A percentile compares a stretch with the other conserved stretches of the same genome.
These are phyloP conservation scores for Miscanthus lutarioriparius DNA, from an alignment of 176 grass and related monocot genomes.

Conservation along the genomic window DNA sequence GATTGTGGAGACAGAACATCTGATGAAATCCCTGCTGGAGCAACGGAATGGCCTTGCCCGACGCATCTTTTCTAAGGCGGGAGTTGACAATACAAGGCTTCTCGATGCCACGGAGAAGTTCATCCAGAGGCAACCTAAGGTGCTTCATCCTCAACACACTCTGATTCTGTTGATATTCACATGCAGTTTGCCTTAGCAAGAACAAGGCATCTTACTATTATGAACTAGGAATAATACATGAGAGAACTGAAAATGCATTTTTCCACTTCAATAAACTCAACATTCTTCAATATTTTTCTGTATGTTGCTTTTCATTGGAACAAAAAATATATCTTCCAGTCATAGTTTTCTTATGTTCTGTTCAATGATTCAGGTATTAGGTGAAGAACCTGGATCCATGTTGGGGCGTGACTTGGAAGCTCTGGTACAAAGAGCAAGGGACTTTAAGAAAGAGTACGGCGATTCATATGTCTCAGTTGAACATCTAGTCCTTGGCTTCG, in stretches of 20 bases:
- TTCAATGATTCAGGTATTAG: slow-evolving; percentile 61
- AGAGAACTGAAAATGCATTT: not conserved
- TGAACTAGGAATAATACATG: not conserved
- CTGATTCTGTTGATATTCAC: not conserved
- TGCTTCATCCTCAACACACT: slow-evolving; percentile 25
- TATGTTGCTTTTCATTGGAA: not conserved
- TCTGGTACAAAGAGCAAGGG: slow-evolving; percentile 84
- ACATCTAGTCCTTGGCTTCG: slow-evolving; percentile 89
- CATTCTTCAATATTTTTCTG: not conserved
- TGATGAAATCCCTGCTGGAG: slow-evolving; percentile 96
- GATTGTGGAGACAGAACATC: slow-evolving; percentile 95
- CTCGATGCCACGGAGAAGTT: slow-evolving; percentile 83
- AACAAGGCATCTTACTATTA: not conserved
- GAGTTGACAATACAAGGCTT: slow-evolving; percentile 94
- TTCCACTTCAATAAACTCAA: not conserved
- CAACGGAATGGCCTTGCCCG: slow-evolving; percentile 96
- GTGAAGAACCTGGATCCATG: slow-evolving; percentile 91
- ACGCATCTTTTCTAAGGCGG: slow-evolving; percentile 90
- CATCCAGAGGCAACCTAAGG: slow-evolving; percentile 97
- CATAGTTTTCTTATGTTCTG: not conserved
- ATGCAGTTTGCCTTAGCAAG: not conserved
- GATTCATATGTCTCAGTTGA: slow-evolving; percentile 97
- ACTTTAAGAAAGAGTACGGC: slow-evolving; percentile 88
- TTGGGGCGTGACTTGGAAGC: slow-evolving; percentile 88
- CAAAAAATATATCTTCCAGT: not conserved